Conservation (phyloP, 225 moss, liverwort and hornwort genomes). For the Marchantia paleacea region DNA sequence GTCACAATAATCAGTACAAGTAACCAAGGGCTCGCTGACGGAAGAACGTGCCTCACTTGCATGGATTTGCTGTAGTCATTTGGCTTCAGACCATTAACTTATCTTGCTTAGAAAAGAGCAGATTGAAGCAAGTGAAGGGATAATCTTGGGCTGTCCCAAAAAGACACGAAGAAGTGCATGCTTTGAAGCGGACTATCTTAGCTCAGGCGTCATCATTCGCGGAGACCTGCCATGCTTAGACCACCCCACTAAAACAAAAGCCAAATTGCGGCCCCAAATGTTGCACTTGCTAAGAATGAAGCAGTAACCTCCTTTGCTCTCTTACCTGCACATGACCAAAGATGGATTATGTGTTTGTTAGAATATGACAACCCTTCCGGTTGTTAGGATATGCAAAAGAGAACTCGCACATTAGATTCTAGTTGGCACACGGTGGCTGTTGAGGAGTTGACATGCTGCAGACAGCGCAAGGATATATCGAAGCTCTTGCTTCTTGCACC, state of each 20-base stretch:
- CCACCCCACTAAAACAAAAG: conserved; percentile 12
- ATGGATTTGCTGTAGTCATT: too few relatives aligned
- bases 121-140: background rate
- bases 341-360: background rate
- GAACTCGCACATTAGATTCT: background rate
- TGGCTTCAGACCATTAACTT: too few relatives aligned
- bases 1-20: too few relatives aligned
- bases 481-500: too few relatives aligned
- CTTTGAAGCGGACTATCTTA: background rate
- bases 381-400: background rate
- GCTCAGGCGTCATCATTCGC: background rate
- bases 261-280: conserved; percentile 10
- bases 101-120: too few relatives aligned
- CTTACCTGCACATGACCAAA: conserved; percentile 25
- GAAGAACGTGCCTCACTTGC: too few relatives aligned
- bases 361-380: background rate
- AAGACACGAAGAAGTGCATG: background rate
- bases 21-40: too few relatives aligned
- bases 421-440: background rate
- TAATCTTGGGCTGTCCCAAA: background rate
- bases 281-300: conserved; percentile 11
- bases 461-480: too few relatives aligned
- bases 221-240: background rate
- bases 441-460: too few relatives aligned
- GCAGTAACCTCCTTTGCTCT: conserved; percentile 8